phyloP scores from a whole-genome alignment of 164 flowering plant genomes.

The Magnolia officinalis region DNA sequence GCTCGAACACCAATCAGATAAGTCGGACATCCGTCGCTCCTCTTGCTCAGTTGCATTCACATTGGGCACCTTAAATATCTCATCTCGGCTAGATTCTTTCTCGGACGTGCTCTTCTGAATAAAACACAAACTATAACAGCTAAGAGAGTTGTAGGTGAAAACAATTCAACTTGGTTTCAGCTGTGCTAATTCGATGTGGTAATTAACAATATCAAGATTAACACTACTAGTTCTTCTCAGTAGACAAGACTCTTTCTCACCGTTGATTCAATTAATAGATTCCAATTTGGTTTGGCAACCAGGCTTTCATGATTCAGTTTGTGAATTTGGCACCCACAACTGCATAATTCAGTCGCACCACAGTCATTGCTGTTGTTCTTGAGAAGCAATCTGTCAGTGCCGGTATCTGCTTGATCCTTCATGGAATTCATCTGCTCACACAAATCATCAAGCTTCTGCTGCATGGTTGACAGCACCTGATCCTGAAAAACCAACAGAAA shows the following conservation, averaged over 20 bases:
- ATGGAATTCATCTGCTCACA: conserved; percentile 53
- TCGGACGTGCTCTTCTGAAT: conserved; percentile 2
- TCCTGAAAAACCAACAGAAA: conserved; percentile 44
- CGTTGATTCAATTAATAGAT: not conserved
- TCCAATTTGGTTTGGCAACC: not conserved
- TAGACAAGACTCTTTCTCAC: not conserved
- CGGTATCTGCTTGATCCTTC: conserved; percentile 37
- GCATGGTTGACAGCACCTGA: conserved; percentile 70
- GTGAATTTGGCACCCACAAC: conserved; percentile 41
- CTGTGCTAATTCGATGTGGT: not conserved
- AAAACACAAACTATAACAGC: not conserved
- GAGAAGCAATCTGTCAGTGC: conserved; percentile 7
- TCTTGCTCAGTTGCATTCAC: conserved; percentile 50
- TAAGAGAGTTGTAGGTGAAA: not conserved
- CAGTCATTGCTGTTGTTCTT: conserved; percentile 20
- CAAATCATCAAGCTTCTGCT: conserved; percentile 72
- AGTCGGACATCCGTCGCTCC: conserved; percentile 91
- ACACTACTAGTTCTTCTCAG: not conserved
- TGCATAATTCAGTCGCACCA: conserved; percentile 15
- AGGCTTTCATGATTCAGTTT: not conserved
- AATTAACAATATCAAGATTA: not conserved
- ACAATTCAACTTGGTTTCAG: not conserved
- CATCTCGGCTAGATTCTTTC: conserved; percentile 30
- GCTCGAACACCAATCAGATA: conserved; percentile 91
- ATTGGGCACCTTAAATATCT: conserved; percentile 31